A percentile compares a stretch with the other conserved stretches of the same genome.
These are phyloP conservation scores for Solanum bukasovii DNA, from an alignment of 257 asterid genomes.

Conservation along the genomic window DNA sequence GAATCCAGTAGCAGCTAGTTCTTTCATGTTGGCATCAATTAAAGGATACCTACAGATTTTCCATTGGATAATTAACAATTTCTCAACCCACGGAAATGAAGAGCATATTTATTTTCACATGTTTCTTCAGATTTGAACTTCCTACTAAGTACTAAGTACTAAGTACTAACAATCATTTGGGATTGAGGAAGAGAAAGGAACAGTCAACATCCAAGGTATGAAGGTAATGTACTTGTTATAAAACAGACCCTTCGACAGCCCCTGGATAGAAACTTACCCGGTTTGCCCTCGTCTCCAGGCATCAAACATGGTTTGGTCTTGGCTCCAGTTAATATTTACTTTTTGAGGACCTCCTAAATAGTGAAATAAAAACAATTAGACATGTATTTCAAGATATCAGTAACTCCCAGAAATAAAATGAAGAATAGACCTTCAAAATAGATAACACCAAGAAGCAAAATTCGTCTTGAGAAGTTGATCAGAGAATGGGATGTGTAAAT, in stretches of 20 bases:
- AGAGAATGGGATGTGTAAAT: neutral
- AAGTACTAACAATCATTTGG: neutral
- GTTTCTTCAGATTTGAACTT: neutral
- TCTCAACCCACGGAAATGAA: neutral
- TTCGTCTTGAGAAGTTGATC: neutral
- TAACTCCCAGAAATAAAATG: neutral
- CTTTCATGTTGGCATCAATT: constrained; percentile 90
- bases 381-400: neutral
- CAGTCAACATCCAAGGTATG: neutral
- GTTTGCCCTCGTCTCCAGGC: constrained; percentile 79
- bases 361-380: neutral
- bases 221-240: neutral
- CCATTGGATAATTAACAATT: neutral
- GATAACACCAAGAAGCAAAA: neutral
- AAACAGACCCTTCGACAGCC: neutral
- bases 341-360: constrained; percentile 73
- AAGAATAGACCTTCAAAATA: neutral
- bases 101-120: neutral
- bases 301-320: constrained; percentile 57
- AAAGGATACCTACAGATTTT: constrained; percentile 63
- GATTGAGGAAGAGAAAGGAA: neutral
- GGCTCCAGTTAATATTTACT: constrained; percentile 55
- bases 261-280: constrained; percentile 35
- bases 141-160: neutral
- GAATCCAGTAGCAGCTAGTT: constrained; percentile 72